Conservation (phyloP, 2,329 filamentous ascomycete species). For the Ceratocystis smalleyi region DNA sequence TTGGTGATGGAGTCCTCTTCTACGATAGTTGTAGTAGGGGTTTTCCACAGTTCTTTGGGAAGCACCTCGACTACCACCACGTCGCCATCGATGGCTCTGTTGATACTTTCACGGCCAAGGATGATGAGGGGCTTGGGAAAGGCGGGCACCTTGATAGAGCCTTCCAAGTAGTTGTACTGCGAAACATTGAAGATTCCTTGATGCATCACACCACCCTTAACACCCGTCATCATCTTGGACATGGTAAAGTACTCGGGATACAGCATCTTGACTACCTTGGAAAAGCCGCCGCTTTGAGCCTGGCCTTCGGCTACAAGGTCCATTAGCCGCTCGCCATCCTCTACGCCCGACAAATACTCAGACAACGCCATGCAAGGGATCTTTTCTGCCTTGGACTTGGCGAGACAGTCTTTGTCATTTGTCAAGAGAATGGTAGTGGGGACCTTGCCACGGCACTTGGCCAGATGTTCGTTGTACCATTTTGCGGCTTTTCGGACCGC, state of each 20-base stretch:
- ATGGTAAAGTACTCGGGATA: slow-evolving; percentile 82
- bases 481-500: slow-evolving; percentile 71
- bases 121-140: slow-evolving; percentile 83
- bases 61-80: slow-evolving; percentile 85
- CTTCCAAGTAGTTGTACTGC: slow-evolving; percentile 94
- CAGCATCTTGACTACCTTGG: slow-evolving; percentile 51
- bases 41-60: slow-evolving; percentile 92
- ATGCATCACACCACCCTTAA: slow-evolving; percentile 77
- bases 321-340: slow-evolving; percentile 69
- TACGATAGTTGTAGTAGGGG: slow-evolving; percentile 85
- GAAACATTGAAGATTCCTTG: slow-evolving; percentile 94
- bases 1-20: slow-evolving; percentile 85
- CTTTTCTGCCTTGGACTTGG: slow-evolving; percentile 61
- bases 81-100: slow-evolving; percentile 81
- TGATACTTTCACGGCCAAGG: slow-evolving; percentile 88
- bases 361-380: slow-evolving; percentile 52
- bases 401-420: slow-evolving; percentile 76
- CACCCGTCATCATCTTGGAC: slow-evolving; percentile 86
- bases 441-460: slow-evolving; percentile 42
- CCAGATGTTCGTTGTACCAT: slow-evolving; percentile 81
- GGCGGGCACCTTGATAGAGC: slow-evolving; percentile 72
- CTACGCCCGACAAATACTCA: slow-evolving; percentile 70
- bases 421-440: slow-evolving; percentile 85
- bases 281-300: slow-evolving; percentile 44
- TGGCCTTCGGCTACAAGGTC: slow-evolving; percentile 83